A percentile compares a stretch with the other conserved stretches of the same genome.
Evolutionary conservation across 495 filamentous ascomycete species (phyloP).

Genomic region (Aspergillus campestris): DNA sequence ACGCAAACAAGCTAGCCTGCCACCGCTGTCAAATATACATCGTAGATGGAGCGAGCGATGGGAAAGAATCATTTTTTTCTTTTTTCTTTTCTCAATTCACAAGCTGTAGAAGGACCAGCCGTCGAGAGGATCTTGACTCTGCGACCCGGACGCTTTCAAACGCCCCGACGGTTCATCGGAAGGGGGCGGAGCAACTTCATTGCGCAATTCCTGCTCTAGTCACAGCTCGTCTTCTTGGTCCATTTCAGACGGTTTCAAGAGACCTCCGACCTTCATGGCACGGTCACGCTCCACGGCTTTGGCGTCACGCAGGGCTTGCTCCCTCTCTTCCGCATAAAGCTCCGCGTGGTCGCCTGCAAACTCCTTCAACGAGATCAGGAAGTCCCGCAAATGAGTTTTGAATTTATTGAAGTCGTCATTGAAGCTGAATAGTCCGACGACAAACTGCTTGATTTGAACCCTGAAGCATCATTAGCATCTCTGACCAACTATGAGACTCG

Average conservation of each 20-base stretch:
- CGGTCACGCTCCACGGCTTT: slow-evolving; percentile 75
- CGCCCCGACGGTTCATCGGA: slow-evolving; percentile 7
- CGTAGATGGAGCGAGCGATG: slow-evolving; percentile 5
- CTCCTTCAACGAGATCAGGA: slow-evolving; percentile 94
- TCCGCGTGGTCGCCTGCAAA: slow-evolving; percentile 79
- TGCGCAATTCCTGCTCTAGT: slow-evolving; percentile 61
- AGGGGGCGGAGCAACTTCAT: slow-evolving; percentile 36
- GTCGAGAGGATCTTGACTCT: slow-evolving; percentile 22
- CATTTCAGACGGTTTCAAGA: slow-evolving; percentile 88
- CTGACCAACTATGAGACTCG: not conserved
- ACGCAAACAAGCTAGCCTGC: not conserved
- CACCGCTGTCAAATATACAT: slow-evolving; percentile 8
- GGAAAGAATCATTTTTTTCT: not conserved
- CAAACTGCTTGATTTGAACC: slow-evolving; percentile 79
- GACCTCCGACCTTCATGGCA: slow-evolving; percentile 82
- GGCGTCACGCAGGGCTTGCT: slow-evolving; percentile 70
- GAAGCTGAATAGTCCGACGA: slow-evolving; percentile 72
- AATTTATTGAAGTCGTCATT: slow-evolving; percentile 81
- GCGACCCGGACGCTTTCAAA: slow-evolving; percentile 3
- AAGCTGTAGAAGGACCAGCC: slow-evolving; percentile 36
- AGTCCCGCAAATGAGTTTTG: slow-evolving; percentile 90
- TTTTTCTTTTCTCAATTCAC: slow-evolving; percentile 9
- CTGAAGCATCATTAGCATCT: slow-evolving; percentile 44
- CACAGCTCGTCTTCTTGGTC: slow-evolving; percentile 89
- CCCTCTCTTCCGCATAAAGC: slow-evolving; percentile 89